These are phyloP conservation scores for Cordia subcordata DNA, from an alignment of 257 asterid genomes.

Conservation along the genomic window DNA sequence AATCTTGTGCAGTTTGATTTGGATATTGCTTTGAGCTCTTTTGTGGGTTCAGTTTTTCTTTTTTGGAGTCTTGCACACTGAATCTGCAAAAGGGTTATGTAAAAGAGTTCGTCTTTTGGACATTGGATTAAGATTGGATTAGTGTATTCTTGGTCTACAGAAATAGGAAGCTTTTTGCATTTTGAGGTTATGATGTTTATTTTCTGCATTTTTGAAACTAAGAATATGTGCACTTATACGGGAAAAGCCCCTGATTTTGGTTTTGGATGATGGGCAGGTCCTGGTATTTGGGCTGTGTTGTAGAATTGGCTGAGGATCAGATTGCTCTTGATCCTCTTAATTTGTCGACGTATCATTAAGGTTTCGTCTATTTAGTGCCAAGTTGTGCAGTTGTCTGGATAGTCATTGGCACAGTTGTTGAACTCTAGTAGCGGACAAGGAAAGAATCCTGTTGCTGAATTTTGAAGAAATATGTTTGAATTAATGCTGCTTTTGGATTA, in stretches of 20 bases:
- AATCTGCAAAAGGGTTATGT: conserved; percentile 5
- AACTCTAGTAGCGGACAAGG: not conserved
- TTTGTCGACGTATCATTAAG: conserved; percentile 18
- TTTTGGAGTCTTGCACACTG: conserved; percentile 8
- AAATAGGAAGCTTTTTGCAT: conserved; percentile 19
- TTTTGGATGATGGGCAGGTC: conserved; percentile 40
- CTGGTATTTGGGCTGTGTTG: conserved; percentile 16
- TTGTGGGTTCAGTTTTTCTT: conserved; percentile 16
- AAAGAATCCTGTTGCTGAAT: conserved; percentile 9
- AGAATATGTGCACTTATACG: conserved; percentile 14
- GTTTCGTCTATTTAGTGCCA: conserved; percentile 17
- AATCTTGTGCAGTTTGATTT: conserved; percentile 3
- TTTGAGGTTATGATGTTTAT: conserved; percentile 21
- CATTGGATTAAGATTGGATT: conserved; percentile 10
- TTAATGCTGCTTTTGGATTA: conserved; percentile 16
- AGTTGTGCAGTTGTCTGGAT: too few relatives aligned
- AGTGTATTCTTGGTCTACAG: conserved; percentile 15
- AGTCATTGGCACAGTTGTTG: too few relatives aligned
- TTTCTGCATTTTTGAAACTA: conserved; percentile 19
- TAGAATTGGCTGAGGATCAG: conserved; percentile 29
- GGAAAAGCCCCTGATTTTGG: conserved; percentile 30
- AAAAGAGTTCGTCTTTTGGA: conserved; percentile 9
- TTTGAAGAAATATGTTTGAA: conserved; percentile 8
- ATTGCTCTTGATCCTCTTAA: conserved; percentile 22
- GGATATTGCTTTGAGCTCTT: conserved; percentile 5